These are phyloP conservation scores for Amanita inopinata DNA, from an alignment of 768 basidiomycete species.

Conservation along the genomic window DNA sequence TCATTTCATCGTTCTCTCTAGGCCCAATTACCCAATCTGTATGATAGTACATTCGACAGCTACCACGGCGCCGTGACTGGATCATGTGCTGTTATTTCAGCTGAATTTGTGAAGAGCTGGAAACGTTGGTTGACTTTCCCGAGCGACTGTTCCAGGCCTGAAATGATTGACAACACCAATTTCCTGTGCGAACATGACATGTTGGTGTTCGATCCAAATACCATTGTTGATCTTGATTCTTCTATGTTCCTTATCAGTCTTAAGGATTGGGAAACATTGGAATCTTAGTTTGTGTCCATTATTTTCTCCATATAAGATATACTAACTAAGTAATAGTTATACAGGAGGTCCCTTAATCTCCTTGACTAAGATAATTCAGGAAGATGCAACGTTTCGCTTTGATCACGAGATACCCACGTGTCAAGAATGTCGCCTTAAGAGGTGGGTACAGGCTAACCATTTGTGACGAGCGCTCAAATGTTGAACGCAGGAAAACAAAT, in stretches of 20 bases:
- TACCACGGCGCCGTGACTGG: conserved; percentile 36
- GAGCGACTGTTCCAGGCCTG: conserved; percentile 44
- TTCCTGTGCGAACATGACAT: conserved; percentile 62
- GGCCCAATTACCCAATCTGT: conserved; percentile 57
- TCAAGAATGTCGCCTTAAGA: conserved; percentile 46
- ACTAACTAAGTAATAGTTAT: conserved; percentile 34
- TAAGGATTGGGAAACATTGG: conserved; percentile 56
- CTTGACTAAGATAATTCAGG: conserved; percentile 16
- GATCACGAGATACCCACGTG: conserved; percentile 47
- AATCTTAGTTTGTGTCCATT: conserved; percentile 34
- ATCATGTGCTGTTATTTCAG: conserved; percentile 49
- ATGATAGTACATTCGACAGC: conserved; percentile 42
- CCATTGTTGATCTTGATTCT: conserved; percentile 45
- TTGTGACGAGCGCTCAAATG: conserved; percentile 6
- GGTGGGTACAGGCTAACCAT: conserved; percentile 24
- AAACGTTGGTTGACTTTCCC: conserved; percentile 58
- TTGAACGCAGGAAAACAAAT: conserved; percentile 33
- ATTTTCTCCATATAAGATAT: conserved; percentile 3
- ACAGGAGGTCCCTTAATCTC: conserved; percentile 42
- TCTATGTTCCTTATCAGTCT: conserved; percentile 46
- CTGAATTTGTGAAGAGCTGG: conserved; percentile 60
- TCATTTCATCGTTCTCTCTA: conserved; percentile 18
- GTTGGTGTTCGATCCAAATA: conserved; percentile 60
- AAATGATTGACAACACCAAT: conserved; percentile 45
- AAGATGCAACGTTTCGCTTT: conserved; percentile 26